These are phyloP conservation scores for Claviceps sorghi DNA, from an alignment of 2,329 filamentous ascomycete genomes.

Conservation along the genomic window DNA sequence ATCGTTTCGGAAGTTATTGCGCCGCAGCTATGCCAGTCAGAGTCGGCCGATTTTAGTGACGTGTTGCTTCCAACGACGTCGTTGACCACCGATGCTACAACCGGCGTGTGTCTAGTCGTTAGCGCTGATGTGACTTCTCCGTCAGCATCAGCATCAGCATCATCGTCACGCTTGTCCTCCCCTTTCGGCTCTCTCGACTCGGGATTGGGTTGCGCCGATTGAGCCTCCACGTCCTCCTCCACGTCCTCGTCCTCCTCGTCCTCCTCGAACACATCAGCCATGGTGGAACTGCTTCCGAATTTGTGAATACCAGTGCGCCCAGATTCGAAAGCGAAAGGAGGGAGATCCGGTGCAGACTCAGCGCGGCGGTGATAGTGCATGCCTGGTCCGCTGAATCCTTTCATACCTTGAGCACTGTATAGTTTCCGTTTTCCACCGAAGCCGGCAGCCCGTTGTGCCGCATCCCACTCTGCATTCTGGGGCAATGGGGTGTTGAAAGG, in stretches of 20 bases:
- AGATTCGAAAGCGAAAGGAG: conserved; percentile 62
- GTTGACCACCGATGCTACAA: neutral
- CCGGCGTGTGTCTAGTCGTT: conserved; percentile 4
- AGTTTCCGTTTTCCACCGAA: conserved; percentile 48
- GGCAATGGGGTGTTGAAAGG: conserved; percentile 72
- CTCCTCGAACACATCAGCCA: conserved; percentile 80
- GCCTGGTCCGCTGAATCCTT: conserved; percentile 51
- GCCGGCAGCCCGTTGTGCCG: conserved; percentile 44
- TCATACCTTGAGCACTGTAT: conserved; percentile 62
- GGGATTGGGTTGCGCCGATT: neutral
- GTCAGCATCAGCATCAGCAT: conserved; percentile 35
- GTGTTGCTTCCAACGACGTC: conserved; percentile 3
- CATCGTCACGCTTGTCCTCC: conserved; percentile 17
- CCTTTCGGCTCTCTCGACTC: neutral
- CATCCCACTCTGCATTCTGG: conserved; percentile 50
- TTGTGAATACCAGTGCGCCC: conserved; percentile 42
- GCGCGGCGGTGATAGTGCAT: conserved; percentile 66
- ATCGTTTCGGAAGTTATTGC: conserved; percentile 25
- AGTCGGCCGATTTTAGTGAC: conserved; percentile 7
- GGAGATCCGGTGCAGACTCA: conserved; percentile 67
- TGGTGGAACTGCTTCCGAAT: conserved; percentile 53
- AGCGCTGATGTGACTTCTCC: conserved; percentile 22
- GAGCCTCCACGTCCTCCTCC: conserved; percentile 49
- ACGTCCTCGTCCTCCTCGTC: conserved; percentile 67
- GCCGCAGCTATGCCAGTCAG: conserved; percentile 32